Base-by-base conservation (phyloP, 2,329 filamentous ascomycete genomes). In the Pyrenochaeta sp. region DNA sequence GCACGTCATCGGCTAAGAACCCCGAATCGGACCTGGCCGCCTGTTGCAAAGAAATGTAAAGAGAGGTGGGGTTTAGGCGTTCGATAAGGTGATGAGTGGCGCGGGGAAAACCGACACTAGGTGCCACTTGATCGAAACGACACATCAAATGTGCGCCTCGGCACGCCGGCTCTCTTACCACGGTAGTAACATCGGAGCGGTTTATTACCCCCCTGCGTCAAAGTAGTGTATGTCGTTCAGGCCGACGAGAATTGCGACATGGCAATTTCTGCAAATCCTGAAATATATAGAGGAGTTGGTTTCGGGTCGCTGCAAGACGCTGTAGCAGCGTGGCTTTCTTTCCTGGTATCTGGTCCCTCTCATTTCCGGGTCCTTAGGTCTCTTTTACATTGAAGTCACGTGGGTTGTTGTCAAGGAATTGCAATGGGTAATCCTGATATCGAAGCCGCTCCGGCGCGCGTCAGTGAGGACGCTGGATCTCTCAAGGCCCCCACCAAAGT, bases 391-490 rank as follows among this genome's bases (percentile, higher is more conserved):
- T 27, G 4, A 27, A 27, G 23, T 27, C 4, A 9, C 23, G 9
- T 5, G 23, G 23, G 4, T 9, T 27, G 4, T 27, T 27, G 23
- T 9, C 23, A 27, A 27, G 23, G 9, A 27, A 27, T 27, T 27
- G 47, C 46, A 2, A 68, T 68, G 65, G 63, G 63, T n/a, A 49
- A 58, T 27, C 23, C 23, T 42, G 67, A 70, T 30, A 69, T 70
- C 42, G 67, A 70, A 39, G 57, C 60, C 15, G 56, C 58, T 17
- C 51, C 60, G 18, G 56, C 48, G 32, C 50, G 60, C 27, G 37
- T 66, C 55, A 70, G 67, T 54, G 59, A 64, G 46, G 67, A 70
- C 50, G 56, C 29, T 40, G 60, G 46, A 20, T 69, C 67, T 7
- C 61, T 69, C 50, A 69, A 68, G 41, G 45, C 54, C 23, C 56